Evolutionary conservation across 148 eudicot species (phyloP), one percentile per base, ranked within the genome.

Genomic region (Camellia lanceoleosa): DNA sequence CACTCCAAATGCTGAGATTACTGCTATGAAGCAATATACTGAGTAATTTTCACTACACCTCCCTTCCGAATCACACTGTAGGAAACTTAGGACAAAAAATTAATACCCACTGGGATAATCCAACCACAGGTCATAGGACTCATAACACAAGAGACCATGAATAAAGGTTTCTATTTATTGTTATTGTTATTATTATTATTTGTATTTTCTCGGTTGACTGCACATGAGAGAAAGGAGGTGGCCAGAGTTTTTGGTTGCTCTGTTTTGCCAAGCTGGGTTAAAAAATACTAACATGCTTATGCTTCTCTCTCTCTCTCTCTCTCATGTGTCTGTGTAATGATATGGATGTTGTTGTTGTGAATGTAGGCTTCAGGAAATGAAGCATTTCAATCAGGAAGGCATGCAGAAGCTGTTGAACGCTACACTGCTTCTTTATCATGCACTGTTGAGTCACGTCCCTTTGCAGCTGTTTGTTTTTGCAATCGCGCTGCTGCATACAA

Each of bases 401-500:
- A 92, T 80, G 79, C 86, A 73, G 99, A 96, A 86, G 97, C 99
- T 78, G 86, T 94, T 81, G 98, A 93, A 79, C 92, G 89, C 74
- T 96, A 96, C 80, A 91, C 94, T 46, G 88, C 94, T 82, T 94
- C 99, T 82, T 85, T 96, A 81, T 87, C 91, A 67, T 92, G 92
- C 81, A 92, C 86, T 55, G 89, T 91, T 30, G 97, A 93, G 85
- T 92, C 97, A 42, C 95, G 93, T 38, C 94, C 95, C 67, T 96
- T 91, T 83, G 87, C 97, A 74, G 97, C 99, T 72, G 87, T 93
- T 78, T 96, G 99, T 80, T 92, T 93, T 52, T 90, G 98, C 78
- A 96, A 96, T 79, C 97, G 98, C 71, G 98, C 98, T 84, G 99
- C 99, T 79, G 97, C 98, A 38, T 93, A 89, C 81, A 92, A 89